These are phyloP conservation scores for Oleoguttula mirabilis DNA, from an alignment of 495 filamentous ascomycete species.

Conservation along the genomic window DNA sequence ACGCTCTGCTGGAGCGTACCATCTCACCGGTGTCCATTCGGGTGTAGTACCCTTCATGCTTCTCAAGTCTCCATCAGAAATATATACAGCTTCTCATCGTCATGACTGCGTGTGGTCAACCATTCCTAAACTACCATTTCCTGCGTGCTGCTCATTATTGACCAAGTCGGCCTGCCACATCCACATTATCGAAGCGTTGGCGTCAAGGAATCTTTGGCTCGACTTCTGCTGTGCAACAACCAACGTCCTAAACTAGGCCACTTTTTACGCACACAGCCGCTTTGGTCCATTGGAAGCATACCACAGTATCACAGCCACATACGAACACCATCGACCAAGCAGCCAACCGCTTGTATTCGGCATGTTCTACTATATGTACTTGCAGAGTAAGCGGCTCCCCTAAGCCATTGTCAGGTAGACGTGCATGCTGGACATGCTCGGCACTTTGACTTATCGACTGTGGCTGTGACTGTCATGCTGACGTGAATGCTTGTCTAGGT, in stretches of 20 bases:
- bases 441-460: not conserved
- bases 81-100: slow-evolving; percentile 12
- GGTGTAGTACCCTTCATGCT: slow-evolving; percentile 12
- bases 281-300: slow-evolving; percentile 6
- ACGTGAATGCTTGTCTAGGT: slow-evolving; percentile 56
- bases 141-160: not conserved
- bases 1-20: not conserved
- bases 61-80: slow-evolving; percentile 7
- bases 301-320: slow-evolving; percentile 8
- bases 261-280: slow-evolving; percentile 15
- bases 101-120: not conserved
- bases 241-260: not conserved
- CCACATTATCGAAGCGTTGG: not conserved
- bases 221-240: slow-evolving; percentile 16
- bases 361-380: slow-evolving; percentile 61
- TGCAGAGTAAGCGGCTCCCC: slow-evolving; percentile 44
- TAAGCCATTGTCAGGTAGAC: not conserved
- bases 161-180: slow-evolving; percentile 1
- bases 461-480: not conserved
- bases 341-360: slow-evolving; percentile 7
- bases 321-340: not conserved
- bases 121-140: not conserved
- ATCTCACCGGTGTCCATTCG: slow-evolving; percentile 16
- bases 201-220: not conserved
- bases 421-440: not conserved